These are phyloP conservation scores for Stromatinia cepivora DNA, from an alignment of 2,329 filamentous ascomycete genomes.

Conservation along the genomic window DNA sequence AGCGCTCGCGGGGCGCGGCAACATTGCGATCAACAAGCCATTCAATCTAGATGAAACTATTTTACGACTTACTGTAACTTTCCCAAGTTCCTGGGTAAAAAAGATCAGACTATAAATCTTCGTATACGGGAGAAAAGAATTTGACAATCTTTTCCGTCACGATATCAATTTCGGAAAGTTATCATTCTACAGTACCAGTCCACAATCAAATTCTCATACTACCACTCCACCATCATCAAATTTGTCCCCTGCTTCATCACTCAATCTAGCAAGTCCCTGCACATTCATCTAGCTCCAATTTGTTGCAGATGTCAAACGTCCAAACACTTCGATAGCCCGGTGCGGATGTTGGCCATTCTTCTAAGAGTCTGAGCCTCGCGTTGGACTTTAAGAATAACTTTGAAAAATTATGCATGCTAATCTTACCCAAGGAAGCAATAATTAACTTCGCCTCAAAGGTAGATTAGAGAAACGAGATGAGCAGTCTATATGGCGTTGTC, in stretches of 20 bases:
- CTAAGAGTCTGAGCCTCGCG: background rate
- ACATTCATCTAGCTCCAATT: background rate
- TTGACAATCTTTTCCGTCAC: no score
- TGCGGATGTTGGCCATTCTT: background rate
- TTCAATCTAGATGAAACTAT: conserved; percentile 10
- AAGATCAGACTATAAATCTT: background rate
- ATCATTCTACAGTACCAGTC: background rate
- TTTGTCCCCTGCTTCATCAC: background rate
- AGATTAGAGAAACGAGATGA: background rate
- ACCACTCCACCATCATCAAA: background rate
- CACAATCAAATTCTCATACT: background rate
- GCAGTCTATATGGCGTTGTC: background rate
- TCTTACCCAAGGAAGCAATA: background rate
- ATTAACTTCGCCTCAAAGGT: background rate
- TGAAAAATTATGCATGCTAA: background rate
- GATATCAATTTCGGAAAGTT: background rate
- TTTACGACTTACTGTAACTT: background rate
- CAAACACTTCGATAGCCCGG: background rate
- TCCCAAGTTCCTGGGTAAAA: background rate
- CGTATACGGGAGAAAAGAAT: no score
- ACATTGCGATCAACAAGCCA: conserved; percentile 10
- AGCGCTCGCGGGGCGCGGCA: background rate
- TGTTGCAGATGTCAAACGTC: conserved; percentile 19
- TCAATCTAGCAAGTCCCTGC: background rate
- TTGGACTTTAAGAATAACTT: background rate